phyloP scores from a whole-genome alignment of 2,329 filamentous ascomycete species.

The Diaporthe capsici region DNA sequence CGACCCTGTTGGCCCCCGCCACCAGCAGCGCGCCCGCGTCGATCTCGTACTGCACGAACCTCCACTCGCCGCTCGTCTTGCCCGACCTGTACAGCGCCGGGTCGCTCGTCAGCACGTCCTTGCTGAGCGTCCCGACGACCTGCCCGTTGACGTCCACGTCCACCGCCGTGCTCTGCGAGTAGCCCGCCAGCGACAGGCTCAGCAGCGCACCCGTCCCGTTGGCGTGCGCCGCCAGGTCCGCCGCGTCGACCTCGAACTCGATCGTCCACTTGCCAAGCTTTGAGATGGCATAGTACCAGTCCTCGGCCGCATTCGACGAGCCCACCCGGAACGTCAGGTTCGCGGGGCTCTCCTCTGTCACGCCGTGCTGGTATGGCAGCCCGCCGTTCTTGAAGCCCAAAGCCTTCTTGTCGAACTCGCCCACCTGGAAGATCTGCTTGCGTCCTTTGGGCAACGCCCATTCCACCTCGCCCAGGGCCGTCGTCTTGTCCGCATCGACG shows the following conservation, averaged over 20 bases:
- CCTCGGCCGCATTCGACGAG: constrained; percentile 49
- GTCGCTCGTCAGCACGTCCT: constrained; percentile 54
- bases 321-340: constrained; percentile 61
- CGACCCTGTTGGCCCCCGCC: constrained; percentile 46
- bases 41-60: constrained; percentile 57
- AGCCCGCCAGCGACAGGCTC: constrained; percentile 60
- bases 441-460: constrained; percentile 56
- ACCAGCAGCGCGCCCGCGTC: constrained; percentile 42
- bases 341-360: constrained; percentile 59
- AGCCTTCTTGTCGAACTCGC: constrained; percentile 61
- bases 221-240: constrained; percentile 28
- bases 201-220: constrained; percentile 51
- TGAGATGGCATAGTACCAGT: constrained; percentile 66
- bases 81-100: constrained; percentile 63
- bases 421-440: constrained; percentile 63
- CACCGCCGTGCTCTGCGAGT: constrained; percentile 62
- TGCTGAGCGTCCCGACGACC: constrained; percentile 58
- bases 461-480: constrained; percentile 54
- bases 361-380: constrained; percentile 59
- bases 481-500: constrained; percentile 52
- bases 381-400: constrained; percentile 60
- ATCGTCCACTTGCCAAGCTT: constrained; percentile 54
- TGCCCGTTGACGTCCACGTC: constrained; percentile 58
- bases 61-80: constrained; percentile 63
- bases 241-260: constrained; percentile 46